Evolutionary conservation across 2,329 filamentous ascomycete genomes (phyloP).

Genomic region (Aspergillus hortae): DNA sequence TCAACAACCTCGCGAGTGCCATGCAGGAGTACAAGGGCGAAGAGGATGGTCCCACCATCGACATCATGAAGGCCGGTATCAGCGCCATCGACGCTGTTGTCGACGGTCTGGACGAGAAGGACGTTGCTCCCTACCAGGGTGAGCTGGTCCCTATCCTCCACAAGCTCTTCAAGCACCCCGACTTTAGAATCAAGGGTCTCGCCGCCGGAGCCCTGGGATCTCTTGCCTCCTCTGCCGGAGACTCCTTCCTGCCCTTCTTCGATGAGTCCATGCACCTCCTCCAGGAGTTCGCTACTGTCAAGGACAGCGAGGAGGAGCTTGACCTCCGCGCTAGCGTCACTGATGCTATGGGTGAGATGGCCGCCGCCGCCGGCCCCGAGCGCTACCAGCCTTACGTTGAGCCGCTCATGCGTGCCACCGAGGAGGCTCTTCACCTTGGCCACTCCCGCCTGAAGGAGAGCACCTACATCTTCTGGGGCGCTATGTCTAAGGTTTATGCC

Average conservation of each 20-base stretch:
- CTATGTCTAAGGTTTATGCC: conserved; percentile 88
- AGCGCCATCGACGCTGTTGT: conserved; percentile 88
- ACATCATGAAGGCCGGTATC: conserved; percentile 85
- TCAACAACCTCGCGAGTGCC: conserved; percentile 85
- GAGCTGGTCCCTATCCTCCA: conserved; percentile 83
- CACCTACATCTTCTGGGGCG: conserved; percentile 95
- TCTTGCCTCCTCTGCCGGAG: conserved; percentile 79
- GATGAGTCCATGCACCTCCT: conserved; percentile 86
- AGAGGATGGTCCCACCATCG: conserved; percentile 69
- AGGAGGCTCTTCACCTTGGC: conserved; percentile 83
- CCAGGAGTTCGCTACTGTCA: conserved; percentile 76
- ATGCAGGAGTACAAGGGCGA: conserved; percentile 62
- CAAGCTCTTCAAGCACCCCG: conserved; percentile 75
- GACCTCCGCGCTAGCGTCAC: conserved; percentile 85
- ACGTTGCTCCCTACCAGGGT: conserved; percentile 76
- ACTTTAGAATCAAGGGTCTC: conserved; percentile 84
- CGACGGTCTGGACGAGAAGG: conserved; percentile 65
- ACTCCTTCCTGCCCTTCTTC: conserved; percentile 87
- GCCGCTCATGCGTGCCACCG: conserved; percentile 85
- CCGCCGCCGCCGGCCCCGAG: conserved; percentile 77
- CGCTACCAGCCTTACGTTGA: conserved; percentile 88
- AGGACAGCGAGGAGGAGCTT: conserved; percentile 85
- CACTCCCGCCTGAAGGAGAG: conserved; percentile 91
- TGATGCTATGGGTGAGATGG: conserved; percentile 91
- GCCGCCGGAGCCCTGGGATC: conserved; percentile 87